Evolutionary conservation across 202 grass and related monocot genomes (phyloP).

Genomic region (Eragrostis tef): DNA sequence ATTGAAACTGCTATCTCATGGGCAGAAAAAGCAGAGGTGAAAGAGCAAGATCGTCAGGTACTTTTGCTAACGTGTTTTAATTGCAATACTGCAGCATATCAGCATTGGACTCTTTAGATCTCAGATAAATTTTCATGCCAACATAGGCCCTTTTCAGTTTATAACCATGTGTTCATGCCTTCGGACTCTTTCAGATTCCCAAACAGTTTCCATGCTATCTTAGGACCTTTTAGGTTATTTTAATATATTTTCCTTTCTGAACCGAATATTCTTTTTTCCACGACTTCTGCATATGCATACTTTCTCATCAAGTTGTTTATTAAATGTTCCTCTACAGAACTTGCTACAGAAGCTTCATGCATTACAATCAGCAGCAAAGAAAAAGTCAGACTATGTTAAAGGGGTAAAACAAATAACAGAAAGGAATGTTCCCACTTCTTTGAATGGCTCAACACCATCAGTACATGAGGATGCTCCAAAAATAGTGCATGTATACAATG

Average conservation of each 20-base stretch:
- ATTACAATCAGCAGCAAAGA: slow-evolving; percentile 38
- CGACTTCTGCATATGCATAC: neutral
- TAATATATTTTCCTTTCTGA: neutral
- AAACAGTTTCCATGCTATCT: neutral
- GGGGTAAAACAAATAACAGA: slow-evolving; percentile 45
- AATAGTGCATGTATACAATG: slow-evolving; percentile 16
- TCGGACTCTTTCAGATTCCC: neutral
- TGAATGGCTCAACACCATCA: slow-evolving; percentile 16
- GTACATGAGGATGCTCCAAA: slow-evolving; percentile 35
- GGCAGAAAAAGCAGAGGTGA: slow-evolving; percentile 62
- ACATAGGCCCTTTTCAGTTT: neutral
- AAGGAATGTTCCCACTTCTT: slow-evolving; percentile 22
- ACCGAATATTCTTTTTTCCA: neutral
- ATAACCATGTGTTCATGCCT: neutral
- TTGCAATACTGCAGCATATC: neutral
- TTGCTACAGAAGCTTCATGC: slow-evolving; percentile 45
- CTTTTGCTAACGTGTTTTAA: neutral
- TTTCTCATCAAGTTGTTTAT: slow-evolving; percentile 16
- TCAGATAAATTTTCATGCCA: neutral
- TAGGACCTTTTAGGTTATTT: neutral
- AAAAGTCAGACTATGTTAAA: slow-evolving; percentile 14
- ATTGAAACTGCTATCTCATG: slow-evolving; percentile 69
- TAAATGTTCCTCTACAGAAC: slow-evolving; percentile 28
- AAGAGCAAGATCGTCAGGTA: slow-evolving; percentile 63
- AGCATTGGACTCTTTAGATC: neutral